A percentile compares a stretch with the other conserved stretches of the same genome.
Conservation (phyloP, 306 rosid species). For the Pueraria montana region DNA sequence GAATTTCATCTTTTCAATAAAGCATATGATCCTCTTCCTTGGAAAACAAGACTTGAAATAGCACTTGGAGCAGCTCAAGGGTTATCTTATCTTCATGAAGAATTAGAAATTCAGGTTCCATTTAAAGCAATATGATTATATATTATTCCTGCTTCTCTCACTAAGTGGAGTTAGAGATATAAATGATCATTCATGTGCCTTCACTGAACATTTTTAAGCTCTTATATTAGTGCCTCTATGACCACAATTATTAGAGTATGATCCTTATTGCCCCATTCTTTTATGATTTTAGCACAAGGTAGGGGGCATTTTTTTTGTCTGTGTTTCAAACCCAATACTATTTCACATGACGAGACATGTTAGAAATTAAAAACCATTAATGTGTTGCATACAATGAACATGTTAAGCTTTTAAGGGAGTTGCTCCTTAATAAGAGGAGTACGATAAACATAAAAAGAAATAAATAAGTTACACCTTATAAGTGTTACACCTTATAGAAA, state of each 20-base stretch:
- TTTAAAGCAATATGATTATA: slow-evolving; percentile 29
- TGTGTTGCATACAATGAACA: background rate
- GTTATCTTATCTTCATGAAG: slow-evolving; percentile 79
- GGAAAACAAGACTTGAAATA: slow-evolving; percentile 79
- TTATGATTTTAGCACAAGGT: background rate
- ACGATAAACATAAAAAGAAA: background rate
- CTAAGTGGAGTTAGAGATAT: background rate
- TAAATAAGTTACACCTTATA: background rate
- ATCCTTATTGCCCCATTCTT: slow-evolving; percentile 1
- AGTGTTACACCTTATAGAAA: background rate
- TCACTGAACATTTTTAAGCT: background rate
- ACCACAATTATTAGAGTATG: background rate
- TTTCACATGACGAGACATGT: background rate
- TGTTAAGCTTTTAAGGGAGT: background rate
- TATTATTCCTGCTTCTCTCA: background rate
- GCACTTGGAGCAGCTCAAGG: slow-evolving; percentile 84
- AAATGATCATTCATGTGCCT: slow-evolving; percentile 1
- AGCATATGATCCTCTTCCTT: slow-evolving; percentile 63
- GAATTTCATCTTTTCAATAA: slow-evolving; percentile 77
- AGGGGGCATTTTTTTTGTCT: background rate
- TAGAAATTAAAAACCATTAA: background rate
- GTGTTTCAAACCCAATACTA: background rate
- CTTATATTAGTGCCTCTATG: background rate
- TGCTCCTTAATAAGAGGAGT: background rate
- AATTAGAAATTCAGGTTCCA: slow-evolving; percentile 82